Evolutionary conservation across 805 yeast species (phyloP).

Genomic region (Yarrowia deformans): DNA sequence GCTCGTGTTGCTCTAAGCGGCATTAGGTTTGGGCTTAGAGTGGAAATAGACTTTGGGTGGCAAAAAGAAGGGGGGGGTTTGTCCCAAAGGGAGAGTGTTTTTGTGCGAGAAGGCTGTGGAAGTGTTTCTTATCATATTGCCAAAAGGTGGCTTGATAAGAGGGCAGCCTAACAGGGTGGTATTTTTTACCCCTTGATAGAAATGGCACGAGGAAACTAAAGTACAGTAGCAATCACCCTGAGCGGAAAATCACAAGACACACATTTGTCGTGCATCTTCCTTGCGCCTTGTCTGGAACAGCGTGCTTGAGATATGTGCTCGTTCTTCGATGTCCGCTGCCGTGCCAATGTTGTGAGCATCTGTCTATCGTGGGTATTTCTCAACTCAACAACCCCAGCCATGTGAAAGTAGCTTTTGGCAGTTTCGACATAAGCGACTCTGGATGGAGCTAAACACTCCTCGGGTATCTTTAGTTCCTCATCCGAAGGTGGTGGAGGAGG

Average conservation of each 20-base stretch:
- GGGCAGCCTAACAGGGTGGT: not conserved
- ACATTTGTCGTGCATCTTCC: not conserved
- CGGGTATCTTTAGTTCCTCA: not conserved
- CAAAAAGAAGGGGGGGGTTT: constrained; percentile 20
- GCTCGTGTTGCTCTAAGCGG: constrained; percentile 30
- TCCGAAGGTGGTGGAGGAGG: not conserved
- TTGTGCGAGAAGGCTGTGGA: constrained; percentile 8
- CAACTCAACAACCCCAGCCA: constrained; percentile 4
- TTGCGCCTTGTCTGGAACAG: constrained; percentile 3
- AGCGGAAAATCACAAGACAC: not conserved
- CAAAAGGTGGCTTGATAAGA: constrained; percentile 8
- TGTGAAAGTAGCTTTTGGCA: not conserved
- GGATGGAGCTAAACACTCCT: not conserved
- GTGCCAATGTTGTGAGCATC: not conserved
- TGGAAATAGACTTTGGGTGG: constrained; percentile 20
- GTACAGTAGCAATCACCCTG: too few species aligned
- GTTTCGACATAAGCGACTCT: not conserved
- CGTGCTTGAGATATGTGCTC: constrained; percentile 29
- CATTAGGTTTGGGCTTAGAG: not conserved
- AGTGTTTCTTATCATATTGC: constrained; percentile 6
- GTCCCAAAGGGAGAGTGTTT: not conserved
- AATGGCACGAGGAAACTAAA: too few species aligned
- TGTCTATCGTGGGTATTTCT: not conserved
- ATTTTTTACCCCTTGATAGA: constrained; percentile 7
- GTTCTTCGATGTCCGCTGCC: constrained; percentile 19